Evolutionary conservation across 2,329 filamentous ascomycete species (phyloP), one percentile per base, ranked within the genome.

Genomic region (Sporothrix luriei): DNA sequence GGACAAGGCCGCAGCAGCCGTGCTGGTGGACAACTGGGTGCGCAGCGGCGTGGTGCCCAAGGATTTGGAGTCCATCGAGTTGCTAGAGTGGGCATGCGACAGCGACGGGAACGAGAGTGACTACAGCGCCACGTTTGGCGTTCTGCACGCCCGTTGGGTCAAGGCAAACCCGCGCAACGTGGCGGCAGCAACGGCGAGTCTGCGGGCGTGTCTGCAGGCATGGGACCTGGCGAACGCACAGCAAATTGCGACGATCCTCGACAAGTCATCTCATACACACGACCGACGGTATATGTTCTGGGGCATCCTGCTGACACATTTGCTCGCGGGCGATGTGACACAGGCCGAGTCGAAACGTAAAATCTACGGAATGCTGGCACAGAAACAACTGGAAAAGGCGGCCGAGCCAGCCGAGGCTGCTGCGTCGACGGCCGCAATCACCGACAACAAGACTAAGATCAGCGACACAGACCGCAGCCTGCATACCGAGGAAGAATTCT

Each of bases 161-260:
- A 88, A 88, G 76, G 82, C 83, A 10, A 78, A 81, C n/a, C 82
- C 84, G 13, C 83, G 83, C 70, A 82, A 79, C 71, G 68, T 55
- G 9, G 26, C 76, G 74, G 40, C 75, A 75, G 21, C 81, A 77
- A 5, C 77, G 80, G 10, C 79, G 78, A 87, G 83, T 70, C 78
- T 88, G 57, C 81, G 85, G 73, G 81, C 83, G 10, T 88, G 86
- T 72, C 74, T 88, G 68, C 77, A 83, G 71, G 80, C 85, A 67
- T 86, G 84, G 80, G 86, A 88, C 73, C 79, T 87, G 68, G 78
- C 81, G 69, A 85, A 84, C 74, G 84, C 85, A 2, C 86, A 88
- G 75, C 84, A 87, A 84, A 87, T 88, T 74, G 83, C 85, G 0
- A 83, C 83, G 1, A 81, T 82, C 0, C 74, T 87, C 33, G 85